These are phyloP conservation scores for Apiospora phragmitis DNA, from an alignment of 2,329 filamentous ascomycete species.

Conservation along the genomic window DNA sequence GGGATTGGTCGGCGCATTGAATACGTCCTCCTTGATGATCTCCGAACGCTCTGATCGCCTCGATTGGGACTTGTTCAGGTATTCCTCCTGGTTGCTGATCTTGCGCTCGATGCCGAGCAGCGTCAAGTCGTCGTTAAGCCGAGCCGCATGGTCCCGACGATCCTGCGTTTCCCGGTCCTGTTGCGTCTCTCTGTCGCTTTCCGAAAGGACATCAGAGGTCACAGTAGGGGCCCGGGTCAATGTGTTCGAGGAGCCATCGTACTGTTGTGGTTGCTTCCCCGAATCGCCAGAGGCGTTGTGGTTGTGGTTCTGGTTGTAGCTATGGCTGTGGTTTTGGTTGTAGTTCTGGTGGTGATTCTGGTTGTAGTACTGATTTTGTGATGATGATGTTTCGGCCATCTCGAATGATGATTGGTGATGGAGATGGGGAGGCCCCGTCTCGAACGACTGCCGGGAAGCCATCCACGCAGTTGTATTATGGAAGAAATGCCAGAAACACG, in stretches of 20 bases:
- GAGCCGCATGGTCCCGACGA: conserved; percentile 22
- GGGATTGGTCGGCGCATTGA: conserved; percentile 22
- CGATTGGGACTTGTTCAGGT: background rate
- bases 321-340: no score
- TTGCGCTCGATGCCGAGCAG: conserved; percentile 33
- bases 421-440: background rate
- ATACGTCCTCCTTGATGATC: conserved; percentile 29
- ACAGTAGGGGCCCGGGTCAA: background rate
- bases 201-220: background rate
- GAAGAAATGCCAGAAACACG: no score
- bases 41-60: conserved; percentile 17
- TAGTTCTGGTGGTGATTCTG: no score
- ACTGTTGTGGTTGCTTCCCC: background rate
- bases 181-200: background rate
- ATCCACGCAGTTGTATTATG: background rate
- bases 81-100: conserved; percentile 20
- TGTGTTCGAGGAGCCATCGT: background rate
- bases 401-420: background rate
- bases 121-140: conserved; percentile 31
- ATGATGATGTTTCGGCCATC: background rate
- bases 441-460: background rate
- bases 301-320: no score
- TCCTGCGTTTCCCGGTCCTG: background rate
- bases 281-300: background rate
- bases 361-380: background rate